Evolutionary conservation across 768 basidiomycete species (phyloP), one percentile per base, ranked within the genome.

Genomic region (Lactifluus pinguis): DNA sequence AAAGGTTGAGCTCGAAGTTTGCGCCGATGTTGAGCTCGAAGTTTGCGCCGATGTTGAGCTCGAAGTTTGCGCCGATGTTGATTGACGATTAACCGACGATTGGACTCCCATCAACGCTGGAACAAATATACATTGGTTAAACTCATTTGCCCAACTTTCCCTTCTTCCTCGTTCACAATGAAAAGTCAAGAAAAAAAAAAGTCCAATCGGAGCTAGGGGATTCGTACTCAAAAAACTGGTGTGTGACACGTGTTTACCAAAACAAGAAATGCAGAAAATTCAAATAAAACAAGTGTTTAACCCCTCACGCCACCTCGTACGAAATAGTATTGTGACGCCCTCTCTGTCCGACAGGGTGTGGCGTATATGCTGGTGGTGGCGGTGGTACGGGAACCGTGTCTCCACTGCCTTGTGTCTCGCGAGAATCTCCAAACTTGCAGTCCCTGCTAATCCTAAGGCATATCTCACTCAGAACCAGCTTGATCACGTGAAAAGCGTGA

Each of bases 301-400:
- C 42, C 25, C 25, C 25, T 25, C 25, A 25, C 25, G 25, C 25
- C 25, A 47, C 55, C 49, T 62, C 60, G 53, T 55, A 19, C 21
- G 32, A 25, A 25, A 1, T 25, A 2, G 25, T 25, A 25, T 2
- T 2, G 25, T 25, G 1, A 25, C 53, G 57, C 15, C 59, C 57
- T 17, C 65, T 55, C 17, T 64, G 59, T 45, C 62, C 64, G 32
- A 50, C 29, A 19, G 61, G 50, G 15, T 42, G 55, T 21, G 45
- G 42, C 15, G 59, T 57, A 47, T 66, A 64, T 9, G 56, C 62
- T 34, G 63, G 59, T 39, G 59, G 65, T 34, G 63, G 59, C 34
- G 59, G 65, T 30, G 65, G 65, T 2, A 48, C 30, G 9, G 55
- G 47, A 19, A 64, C 59, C 10, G 7, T 38, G 14, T 21, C 45